Base-by-base conservation (phyloP, 2,329 filamentous ascomycete species). In the Pseudocercospora crystallina region DNA sequence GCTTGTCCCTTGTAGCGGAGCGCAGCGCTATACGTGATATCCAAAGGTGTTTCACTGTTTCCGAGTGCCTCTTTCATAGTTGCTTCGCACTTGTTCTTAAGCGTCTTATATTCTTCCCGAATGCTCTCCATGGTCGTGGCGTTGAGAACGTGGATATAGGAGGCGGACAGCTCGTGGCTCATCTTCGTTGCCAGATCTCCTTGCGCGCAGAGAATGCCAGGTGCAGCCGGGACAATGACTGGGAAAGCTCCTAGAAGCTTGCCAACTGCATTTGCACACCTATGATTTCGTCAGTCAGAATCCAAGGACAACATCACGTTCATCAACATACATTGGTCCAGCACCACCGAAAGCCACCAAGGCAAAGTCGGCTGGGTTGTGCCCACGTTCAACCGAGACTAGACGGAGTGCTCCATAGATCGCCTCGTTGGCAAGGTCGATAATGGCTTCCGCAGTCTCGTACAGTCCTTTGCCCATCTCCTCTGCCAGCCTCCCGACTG, bases 361-460 rank as follows among this genome's bases (percentile, higher is more conserved):
- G n/a, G 60, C 60, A 38, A 63, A 63, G 46, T 63, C 60, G 5
- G 58, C 60, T 4, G 60, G 60, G 32, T 63, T 61, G 47, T 63
- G 54, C 5, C 60, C 60, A 35, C 57, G 57, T 43, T 63, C 60
- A 10, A 63, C 59, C 17, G 60, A 63, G 5, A 63, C 60, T 11
- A 63, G 51, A 31, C 60, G 59, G 3, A 63, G 49, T 13, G 60
- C 60, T 14, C 59, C 60, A 37, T 63, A 63, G 43, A 63, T 61
- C 10, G 60, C 57, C 42, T 63, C 57, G 41, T 61, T 63, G 13
- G 60, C 59, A 9, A 63, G 57, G 43, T 63, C 59, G 30, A 63
- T 56, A 30, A 63, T 61, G 5, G 59, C 59, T 38, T 63, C 60
- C 3, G 60, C 60, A 14, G 60, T 53, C 45, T 63, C 60, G 30